Percentiles rank a stretch among this genome's conserved stretches.
These are phyloP conservation scores for Houttuynia cordata DNA, from an alignment of 164 flowering plant genomes.

Conservation along the genomic window DNA sequence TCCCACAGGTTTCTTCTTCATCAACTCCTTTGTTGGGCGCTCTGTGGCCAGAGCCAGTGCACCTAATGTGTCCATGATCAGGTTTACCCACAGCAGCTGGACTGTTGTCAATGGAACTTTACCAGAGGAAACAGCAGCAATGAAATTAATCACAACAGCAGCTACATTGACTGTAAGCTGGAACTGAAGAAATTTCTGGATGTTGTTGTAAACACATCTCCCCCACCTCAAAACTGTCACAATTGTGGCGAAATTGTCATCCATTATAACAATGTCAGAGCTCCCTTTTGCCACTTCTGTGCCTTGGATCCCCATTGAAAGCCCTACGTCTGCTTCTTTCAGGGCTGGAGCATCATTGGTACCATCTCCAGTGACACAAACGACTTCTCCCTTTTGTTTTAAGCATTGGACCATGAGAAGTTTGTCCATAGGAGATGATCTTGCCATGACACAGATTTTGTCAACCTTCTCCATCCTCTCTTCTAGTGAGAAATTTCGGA, in stretches of 20 bases:
- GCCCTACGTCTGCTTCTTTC: slow-evolving; percentile 31
- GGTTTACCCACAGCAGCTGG: slow-evolving; percentile 33
- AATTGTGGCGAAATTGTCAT: slow-evolving; percentile 29
- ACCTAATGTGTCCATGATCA: slow-evolving; percentile 23
- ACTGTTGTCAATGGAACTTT: slow-evolving; percentile 24
- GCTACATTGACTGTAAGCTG: slow-evolving; percentile 37
- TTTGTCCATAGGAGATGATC: slow-evolving; percentile 33
- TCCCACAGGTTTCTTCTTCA: slow-evolving; percentile 5
- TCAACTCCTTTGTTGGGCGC: slow-evolving; percentile 1
- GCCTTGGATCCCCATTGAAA: slow-evolving; percentile 36
- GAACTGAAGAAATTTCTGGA: slow-evolving; percentile 41
- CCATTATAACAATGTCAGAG: slow-evolving; percentile 26
- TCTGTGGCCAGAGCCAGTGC: slow-evolving; percentile 5
- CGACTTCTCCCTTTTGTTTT: slow-evolving; percentile 30
- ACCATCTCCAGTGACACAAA: slow-evolving; percentile 35
- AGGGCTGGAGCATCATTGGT: slow-evolving; percentile 36
- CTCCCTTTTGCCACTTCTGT: slow-evolving; percentile 27
- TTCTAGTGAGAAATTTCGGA: slow-evolving; percentile 22
- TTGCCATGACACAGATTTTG: slow-evolving; percentile 27
- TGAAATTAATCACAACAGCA: slow-evolving; percentile 25
- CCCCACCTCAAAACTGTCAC: slow-evolving; percentile 34
- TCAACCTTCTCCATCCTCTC: slow-evolving; percentile 28
- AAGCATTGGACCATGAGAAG: slow-evolving; percentile 33
- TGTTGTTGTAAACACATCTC: slow-evolving; percentile 26
- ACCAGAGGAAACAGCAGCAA: slow-evolving; percentile 25